These are phyloP conservation scores for Kwoniella sp. DNA, from an alignment of 768 basidiomycete species.

Conservation along the genomic window DNA sequence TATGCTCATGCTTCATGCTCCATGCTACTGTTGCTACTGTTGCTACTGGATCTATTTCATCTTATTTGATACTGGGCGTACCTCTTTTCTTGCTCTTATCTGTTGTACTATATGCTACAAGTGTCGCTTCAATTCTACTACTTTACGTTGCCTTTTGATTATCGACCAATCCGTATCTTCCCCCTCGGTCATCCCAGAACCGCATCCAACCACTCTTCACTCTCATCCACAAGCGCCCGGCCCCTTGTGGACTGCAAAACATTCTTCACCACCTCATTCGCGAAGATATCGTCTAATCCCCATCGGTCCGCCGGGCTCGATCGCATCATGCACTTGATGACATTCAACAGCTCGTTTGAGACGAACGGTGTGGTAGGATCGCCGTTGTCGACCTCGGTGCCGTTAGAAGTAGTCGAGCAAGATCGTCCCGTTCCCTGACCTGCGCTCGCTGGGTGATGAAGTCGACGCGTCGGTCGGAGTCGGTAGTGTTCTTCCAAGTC, in stretches of 20 bases:
- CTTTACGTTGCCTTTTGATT: too few relatives aligned
- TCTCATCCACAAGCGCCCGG: constrained; percentile 26
- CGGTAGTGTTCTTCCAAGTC: constrained; percentile 56
- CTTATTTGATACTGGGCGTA: too few relatives aligned
- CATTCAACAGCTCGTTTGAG: constrained; percentile 26
- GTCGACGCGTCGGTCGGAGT: background rate
- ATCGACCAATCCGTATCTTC: background rate
- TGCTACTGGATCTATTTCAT: too few relatives aligned
- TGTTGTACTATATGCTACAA: too few relatives aligned
- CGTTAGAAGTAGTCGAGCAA: background rate
- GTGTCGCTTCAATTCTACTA: too few relatives aligned
- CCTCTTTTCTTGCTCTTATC: too few relatives aligned
- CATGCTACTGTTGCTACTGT: too few relatives aligned
- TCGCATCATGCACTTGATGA: constrained; percentile 47
- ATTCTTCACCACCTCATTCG: constrained; percentile 18
- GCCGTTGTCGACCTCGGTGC: background rate
- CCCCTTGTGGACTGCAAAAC: constrained; percentile 17
- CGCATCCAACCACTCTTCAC: constrained; percentile 20
- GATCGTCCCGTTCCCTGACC: background rate
- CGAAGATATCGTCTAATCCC: constrained; percentile 28
- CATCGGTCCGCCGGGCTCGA: constrained; percentile 26
- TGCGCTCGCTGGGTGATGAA: background rate
- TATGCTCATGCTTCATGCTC: too few relatives aligned
- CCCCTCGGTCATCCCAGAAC: constrained; percentile 6
- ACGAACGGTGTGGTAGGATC: constrained; percentile 27